These are phyloP conservation scores for Cymbopogon flexuosus DNA, from an alignment of 202 grass and related monocot genomes.

Conservation along the genomic window DNA sequence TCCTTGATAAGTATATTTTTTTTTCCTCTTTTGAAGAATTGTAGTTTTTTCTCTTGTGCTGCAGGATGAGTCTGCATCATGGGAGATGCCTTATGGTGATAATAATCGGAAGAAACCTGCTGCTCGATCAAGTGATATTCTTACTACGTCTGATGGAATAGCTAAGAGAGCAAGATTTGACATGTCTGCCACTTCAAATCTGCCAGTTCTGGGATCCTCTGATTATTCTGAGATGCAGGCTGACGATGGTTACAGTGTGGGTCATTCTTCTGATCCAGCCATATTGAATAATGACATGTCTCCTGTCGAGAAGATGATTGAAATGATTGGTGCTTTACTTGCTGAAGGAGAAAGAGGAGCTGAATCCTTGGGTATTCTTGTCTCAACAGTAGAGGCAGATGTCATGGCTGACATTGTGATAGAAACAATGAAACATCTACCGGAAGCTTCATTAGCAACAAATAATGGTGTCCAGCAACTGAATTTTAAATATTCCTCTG, in stretches of 20 bases:
- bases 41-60: slow-evolving; percentile 10
- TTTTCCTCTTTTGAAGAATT: slow-evolving; percentile 15
- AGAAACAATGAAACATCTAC: slow-evolving; percentile 97
- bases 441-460: slow-evolving; percentile 31
- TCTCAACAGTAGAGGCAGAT: slow-evolving; percentile 83
- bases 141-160: slow-evolving; percentile 44
- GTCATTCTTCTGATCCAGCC: slow-evolving; percentile 44
- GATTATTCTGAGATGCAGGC: slow-evolving; percentile 35
- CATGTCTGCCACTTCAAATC: slow-evolving; percentile 27
- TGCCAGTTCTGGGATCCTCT: slow-evolving; percentile 32
- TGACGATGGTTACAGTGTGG: slow-evolving; percentile 38
- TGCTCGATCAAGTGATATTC: slow-evolving; percentile 44
- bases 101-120: slow-evolving; percentile 41
- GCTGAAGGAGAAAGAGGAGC: slow-evolving; percentile 99
- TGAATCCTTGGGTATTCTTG: slow-evolving; percentile 86
- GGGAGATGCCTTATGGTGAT: slow-evolving; percentile 56
- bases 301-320: slow-evolving; percentile 97
- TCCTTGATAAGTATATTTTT: neutral
- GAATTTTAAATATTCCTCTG: slow-evolving; percentile 39
- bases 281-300: slow-evolving; percentile 54
- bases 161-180: slow-evolving; percentile 68
- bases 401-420: slow-evolving; percentile 99
- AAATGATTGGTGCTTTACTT: slow-evolving; percentile 94
- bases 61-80: slow-evolving; percentile 46
- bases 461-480: slow-evolving; percentile 28